Evolutionary conservation across 140 eudicot species (phyloP), one percentile per base, ranked within the genome.

Genomic region (Senecio squalidus): DNA sequence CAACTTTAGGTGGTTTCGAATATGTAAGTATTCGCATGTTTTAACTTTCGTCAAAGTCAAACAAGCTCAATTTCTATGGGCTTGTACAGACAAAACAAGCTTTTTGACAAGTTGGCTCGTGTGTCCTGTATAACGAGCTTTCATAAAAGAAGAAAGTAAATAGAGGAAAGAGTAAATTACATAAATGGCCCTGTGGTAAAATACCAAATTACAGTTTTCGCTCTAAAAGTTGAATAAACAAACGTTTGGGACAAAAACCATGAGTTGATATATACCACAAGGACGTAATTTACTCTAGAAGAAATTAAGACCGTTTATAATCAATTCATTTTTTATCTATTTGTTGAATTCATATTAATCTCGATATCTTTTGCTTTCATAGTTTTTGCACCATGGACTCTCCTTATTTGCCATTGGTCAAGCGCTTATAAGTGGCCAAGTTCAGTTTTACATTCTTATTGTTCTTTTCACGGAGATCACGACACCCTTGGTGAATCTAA

Each of bases 361-460:
- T 62, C 60, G 31, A 20, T 61, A 24, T 52, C 44, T 72, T 23
- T 10, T 9, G 49, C 22, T n/a, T 39, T 64, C 28, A 30, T 53
- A 88, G 96, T 56, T 88, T 27, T 67, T 88, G 38, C 96, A 88
- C 68, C 96, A 88, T 43, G 96, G 90, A 18, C 96, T 88, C 56
- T 88, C 96, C 2, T 52, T 84, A 76, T 68, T 73, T 25, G 77
- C 94, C 25, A 68, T 88, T 56, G 18, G 70, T 71, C 90, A 75
- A 46, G 62, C 96, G 23, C 87, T 88, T 56, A 40, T 84, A 71
- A 78, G 80, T 22, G 94, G 96, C n/a, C 87, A 81, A 78, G 90
- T 74, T 47, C 96, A 75, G 66, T 52, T 84, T 44, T 84, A 88
- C 70, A 81, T 88, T 60, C 69, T 88, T 31, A 80, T 88, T 60